phyloP scores from a whole-genome alignment of 1,284 basidiomycete genomes.

The Coniferiporia sulphurascens region DNA sequence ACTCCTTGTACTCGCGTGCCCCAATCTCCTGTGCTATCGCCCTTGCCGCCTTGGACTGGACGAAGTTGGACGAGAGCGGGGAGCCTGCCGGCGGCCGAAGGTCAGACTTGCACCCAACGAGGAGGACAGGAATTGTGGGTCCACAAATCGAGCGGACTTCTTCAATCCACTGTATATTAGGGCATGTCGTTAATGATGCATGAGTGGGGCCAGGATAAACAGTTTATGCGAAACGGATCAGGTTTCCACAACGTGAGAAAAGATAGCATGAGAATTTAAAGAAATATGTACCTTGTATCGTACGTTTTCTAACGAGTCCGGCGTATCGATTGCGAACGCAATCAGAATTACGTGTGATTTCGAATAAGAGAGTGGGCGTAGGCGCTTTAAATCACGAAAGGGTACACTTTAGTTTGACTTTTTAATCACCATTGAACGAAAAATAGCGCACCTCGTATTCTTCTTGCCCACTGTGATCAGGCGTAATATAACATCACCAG shows the following conservation, averaged over 20 bases:
- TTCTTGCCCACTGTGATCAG: slow-evolving; percentile 71
- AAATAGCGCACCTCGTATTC: slow-evolving; percentile 74
- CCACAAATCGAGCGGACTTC: slow-evolving; percentile 94
- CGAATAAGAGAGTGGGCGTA: slow-evolving; percentile 94
- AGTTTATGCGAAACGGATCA: background rate
- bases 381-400: slow-evolving; percentile 45
- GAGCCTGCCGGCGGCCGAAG: slow-evolving; percentile 56
- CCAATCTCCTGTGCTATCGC: slow-evolving; percentile 76
- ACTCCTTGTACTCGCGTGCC: slow-evolving; percentile 90
- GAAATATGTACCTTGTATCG: slow-evolving; percentile 67
- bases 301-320: slow-evolving; percentile 95
- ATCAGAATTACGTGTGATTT: slow-evolving; percentile 99
- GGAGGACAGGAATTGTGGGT: slow-evolving; percentile 72
- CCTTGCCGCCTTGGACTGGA: slow-evolving; percentile 72
- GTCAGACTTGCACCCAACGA: slow-evolving; percentile 86
- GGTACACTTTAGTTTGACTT: background rate
- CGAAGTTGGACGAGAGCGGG: slow-evolving; percentile 44
- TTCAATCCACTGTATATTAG: slow-evolving; percentile 82
- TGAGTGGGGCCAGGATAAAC: slow-evolving; percentile 16
- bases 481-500: slow-evolving; percentile 18
- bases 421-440: slow-evolving; percentile 11
- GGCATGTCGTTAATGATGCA: slow-evolving; percentile 4
- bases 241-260: background rate
- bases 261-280: background rate
- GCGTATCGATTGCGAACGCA: slow-evolving; percentile 94